A percentile compares a stretch with the other conserved stretches of the same genome.
Evolutionary conservation across 2,329 filamentous ascomycete genomes (phyloP).

Genomic region (Leptographium lundbergii): DNA sequence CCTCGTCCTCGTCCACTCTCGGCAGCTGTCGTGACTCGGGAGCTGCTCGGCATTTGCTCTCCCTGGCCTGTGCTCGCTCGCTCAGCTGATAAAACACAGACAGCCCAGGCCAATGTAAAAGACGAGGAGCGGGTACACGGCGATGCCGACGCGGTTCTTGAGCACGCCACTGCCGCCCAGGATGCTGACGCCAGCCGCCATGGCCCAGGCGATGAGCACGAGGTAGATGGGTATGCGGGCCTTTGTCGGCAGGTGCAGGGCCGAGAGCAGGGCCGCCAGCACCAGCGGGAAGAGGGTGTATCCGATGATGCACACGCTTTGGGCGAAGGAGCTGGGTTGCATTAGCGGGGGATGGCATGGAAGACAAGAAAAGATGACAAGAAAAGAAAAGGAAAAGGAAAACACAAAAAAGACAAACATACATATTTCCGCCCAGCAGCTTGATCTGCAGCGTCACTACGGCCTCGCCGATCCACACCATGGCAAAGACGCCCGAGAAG

Average conservation of each 20-base stretch:
- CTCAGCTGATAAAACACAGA: slow-evolving; percentile 89
- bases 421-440: slow-evolving; percentile 93
- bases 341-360: background rate
- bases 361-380: background rate
- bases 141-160: slow-evolving; percentile 84
- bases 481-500: slow-evolving; percentile 91
- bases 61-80: background rate
- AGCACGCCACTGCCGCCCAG: slow-evolving; percentile 90
- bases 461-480: slow-evolving; percentile 93
- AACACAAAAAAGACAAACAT: slow-evolving; percentile 24
- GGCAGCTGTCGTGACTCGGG: no score
- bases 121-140: slow-evolving; percentile 87
- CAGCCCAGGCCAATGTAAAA: slow-evolving; percentile 91
- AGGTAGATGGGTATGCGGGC: slow-evolving; percentile 83
- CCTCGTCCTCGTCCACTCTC: background rate
- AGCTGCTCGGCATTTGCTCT: background rate
- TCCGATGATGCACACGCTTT: slow-evolving; percentile 94
- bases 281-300: slow-evolving; percentile 97
- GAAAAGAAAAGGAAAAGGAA: background rate
- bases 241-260: slow-evolving; percentile 65
- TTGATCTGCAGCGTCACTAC: slow-evolving; percentile 98
- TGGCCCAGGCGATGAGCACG: slow-evolving; percentile 77
- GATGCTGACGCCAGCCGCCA: slow-evolving; percentile 93
- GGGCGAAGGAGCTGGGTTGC: slow-evolving; percentile 72
- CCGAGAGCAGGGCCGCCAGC: slow-evolving; percentile 80